Evolutionary conservation across 2,329 filamentous ascomycete genomes (phyloP).

Genomic region (Chaetomium olivaceum): DNA sequence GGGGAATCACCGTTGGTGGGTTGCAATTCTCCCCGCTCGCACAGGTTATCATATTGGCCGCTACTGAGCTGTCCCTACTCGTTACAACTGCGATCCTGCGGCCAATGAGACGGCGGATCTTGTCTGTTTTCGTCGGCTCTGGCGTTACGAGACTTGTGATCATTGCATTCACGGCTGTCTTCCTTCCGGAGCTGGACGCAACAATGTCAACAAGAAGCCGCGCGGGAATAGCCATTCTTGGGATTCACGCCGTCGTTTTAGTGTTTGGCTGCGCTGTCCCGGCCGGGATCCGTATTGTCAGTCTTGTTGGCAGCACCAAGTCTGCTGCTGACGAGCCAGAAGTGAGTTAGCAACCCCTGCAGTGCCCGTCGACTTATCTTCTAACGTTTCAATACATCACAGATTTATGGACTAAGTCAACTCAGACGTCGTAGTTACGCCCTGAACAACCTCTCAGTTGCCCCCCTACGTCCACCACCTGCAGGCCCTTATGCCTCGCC

Average conservation of each 20-base stretch:
- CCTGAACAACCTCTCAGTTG: background rate
- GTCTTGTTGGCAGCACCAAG: background rate
- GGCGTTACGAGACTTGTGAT: background rate
- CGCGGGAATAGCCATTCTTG: slow-evolving; percentile 6
- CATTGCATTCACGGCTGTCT: slow-evolving; percentile 1
- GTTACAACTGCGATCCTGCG: slow-evolving; percentile 7
- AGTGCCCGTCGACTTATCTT: background rate
- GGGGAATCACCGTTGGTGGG: slow-evolving; percentile 1
- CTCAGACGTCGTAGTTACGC: slow-evolving; percentile 3
- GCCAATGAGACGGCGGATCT: background rate
- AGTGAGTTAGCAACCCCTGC: background rate
- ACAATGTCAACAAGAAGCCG: slow-evolving; percentile 1
- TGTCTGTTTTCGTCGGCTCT: background rate
- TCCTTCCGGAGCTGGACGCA: slow-evolving; percentile 6
- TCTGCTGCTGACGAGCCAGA: background rate
- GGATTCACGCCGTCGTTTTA: background rate
- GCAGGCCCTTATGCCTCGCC: background rate
- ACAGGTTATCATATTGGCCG: background rate
- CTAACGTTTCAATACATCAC: background rate
- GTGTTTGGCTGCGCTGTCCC: slow-evolving; percentile 1
- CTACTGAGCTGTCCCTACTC: slow-evolving; percentile 2
- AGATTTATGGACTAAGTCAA: slow-evolving; percentile 12
- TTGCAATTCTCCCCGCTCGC: slow-evolving; percentile 10
- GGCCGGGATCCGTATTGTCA: background rate
- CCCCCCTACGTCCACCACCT: background rate